A percentile compares a stretch with the other conserved stretches of the same genome.
Evolutionary conservation across 352 stramenopile species (phyloP).

Genomic region (Pilasporangium apinafurcum): DNA sequence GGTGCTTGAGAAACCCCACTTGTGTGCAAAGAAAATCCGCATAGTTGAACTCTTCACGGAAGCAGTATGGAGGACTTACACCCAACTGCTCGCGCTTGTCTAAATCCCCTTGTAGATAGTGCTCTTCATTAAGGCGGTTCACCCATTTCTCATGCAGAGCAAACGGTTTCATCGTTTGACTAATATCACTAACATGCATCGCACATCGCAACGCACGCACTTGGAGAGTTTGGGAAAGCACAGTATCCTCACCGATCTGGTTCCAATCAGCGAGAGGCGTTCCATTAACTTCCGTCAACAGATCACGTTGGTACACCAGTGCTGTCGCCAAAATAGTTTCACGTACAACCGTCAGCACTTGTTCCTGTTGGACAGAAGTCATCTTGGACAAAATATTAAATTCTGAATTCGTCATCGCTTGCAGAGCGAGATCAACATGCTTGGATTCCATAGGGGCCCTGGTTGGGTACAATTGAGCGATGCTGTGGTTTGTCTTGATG

Average conservation of each 20-base stretch:
- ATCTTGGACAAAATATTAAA: slow-evolving; percentile 59
- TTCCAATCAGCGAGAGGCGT: slow-evolving; percentile 38
- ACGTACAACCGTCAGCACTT: slow-evolving; percentile 52
- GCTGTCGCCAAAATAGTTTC: slow-evolving; percentile 70
- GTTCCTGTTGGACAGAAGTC: slow-evolving; percentile 27
- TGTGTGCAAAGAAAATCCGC: slow-evolving; percentile 46
- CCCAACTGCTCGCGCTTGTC: slow-evolving; percentile 29
- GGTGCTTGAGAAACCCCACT: slow-evolving; percentile 50
- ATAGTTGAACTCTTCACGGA: slow-evolving; percentile 41
- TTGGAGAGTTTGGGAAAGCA: slow-evolving; percentile 43
- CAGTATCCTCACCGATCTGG: slow-evolving; percentile 7
- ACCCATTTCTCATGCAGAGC: slow-evolving; percentile 73
- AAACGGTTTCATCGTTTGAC: slow-evolving; percentile 82
- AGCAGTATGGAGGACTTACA: slow-evolving; percentile 47
- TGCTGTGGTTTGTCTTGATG: slow-evolving; percentile 63
- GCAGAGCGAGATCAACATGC: slow-evolving; percentile 52
- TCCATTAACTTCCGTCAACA: slow-evolving; percentile 44
- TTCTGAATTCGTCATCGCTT: slow-evolving; percentile 35
- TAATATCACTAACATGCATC: slow-evolving; percentile 82
- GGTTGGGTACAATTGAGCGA: slow-evolving; percentile 49
- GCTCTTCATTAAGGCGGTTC: slow-evolving; percentile 58
- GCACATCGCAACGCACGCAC: slow-evolving; percentile 45
- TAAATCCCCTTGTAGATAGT: slow-evolving; percentile 62
- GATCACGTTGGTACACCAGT: slow-evolving; percentile 73
- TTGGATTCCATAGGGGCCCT: slow-evolving; percentile 74